These are phyloP conservation scores for Psilocybe subaeruginosa DNA, from an alignment of 768 basidiomycete species.

Conservation along the genomic window DNA sequence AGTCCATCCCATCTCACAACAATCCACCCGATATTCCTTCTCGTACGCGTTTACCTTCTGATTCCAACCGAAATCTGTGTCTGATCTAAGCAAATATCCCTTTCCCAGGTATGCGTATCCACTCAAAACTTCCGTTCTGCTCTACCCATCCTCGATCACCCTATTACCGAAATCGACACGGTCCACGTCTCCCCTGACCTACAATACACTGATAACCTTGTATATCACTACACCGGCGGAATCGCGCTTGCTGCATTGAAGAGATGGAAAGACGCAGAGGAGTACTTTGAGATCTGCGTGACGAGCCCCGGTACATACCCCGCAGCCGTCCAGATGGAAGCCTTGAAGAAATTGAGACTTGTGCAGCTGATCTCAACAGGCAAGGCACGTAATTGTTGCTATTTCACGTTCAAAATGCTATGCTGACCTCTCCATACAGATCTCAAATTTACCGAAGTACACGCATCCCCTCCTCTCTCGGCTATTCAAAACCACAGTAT, in stretches of 20 bases:
- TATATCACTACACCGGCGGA: slow-evolving; percentile 86
- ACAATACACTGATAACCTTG: slow-evolving; percentile 75
- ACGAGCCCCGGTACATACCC: slow-evolving; percentile 60
- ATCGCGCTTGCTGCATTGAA: slow-evolving; percentile 67
- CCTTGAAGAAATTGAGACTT: slow-evolving; percentile 80
- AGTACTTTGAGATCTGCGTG: slow-evolving; percentile 81
- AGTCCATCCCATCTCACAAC: slow-evolving; percentile 40
- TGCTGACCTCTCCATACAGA: slow-evolving; percentile 28
- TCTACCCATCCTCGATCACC: slow-evolving; percentile 60
- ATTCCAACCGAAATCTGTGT: not conserved
- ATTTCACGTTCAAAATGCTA: not conserved
- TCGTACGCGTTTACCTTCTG: slow-evolving; percentile 40
- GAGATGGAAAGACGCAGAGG: slow-evolving; percentile 69
- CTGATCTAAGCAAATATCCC: slow-evolving; percentile 1
- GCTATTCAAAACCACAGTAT: slow-evolving; percentile 69
- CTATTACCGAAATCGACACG: slow-evolving; percentile 69
- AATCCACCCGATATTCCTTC: slow-evolving; percentile 70
- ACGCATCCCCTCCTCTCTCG: slow-evolving; percentile 59
- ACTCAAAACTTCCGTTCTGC: slow-evolving; percentile 57
- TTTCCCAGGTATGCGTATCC: slow-evolving; percentile 55
- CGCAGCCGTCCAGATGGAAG: slow-evolving; percentile 80
- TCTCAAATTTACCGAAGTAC: slow-evolving; percentile 71
- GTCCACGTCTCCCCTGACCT: slow-evolving; percentile 48
- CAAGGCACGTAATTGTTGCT: slow-evolving; percentile 47
- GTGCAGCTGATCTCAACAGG: slow-evolving; percentile 81